Conservation (phyloP, 2,329 filamentous ascomycete species). For the Fusarium citri region DNA sequence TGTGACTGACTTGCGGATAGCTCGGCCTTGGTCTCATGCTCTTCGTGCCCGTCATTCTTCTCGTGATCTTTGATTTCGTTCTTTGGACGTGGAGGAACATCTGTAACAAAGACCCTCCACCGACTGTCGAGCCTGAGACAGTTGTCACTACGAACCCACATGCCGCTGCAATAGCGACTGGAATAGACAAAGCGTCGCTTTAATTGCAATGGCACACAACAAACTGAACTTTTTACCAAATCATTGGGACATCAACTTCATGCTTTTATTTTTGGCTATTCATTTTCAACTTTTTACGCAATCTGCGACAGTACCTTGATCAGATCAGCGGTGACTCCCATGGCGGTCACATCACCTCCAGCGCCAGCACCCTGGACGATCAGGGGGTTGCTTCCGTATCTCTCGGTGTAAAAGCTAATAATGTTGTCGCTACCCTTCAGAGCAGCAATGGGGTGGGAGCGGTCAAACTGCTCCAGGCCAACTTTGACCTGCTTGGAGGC, state of each 20-base stretch:
- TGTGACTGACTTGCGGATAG: constrained; percentile 47
- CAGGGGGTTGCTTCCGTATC: constrained; percentile 90
- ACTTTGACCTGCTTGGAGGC: constrained; percentile 86
- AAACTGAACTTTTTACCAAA: constrained; percentile 1
- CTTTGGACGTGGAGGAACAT: constrained; percentile 65
- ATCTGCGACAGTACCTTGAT: constrained; percentile 87
- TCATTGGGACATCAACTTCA: constrained; percentile 9
- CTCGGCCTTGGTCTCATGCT: constrained; percentile 59
- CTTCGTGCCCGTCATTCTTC: constrained; percentile 58
- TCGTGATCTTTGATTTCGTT: constrained; percentile 63
- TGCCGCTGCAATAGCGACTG: constrained; percentile 41
- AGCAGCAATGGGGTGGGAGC: constrained; percentile 89
- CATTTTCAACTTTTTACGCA: constrained; percentile 51
- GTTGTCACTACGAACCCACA: constrained; percentile 34
- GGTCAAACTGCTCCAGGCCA: constrained; percentile 88
- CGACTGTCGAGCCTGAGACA: constrained; percentile 28
- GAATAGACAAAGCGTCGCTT: constrained; percentile 39
- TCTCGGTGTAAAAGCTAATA: constrained; percentile 97
- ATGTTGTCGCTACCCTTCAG: constrained; percentile 99
- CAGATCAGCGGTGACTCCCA: constrained; percentile 95
- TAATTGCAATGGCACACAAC: constrained; percentile 21
- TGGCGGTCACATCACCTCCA: constrained; percentile 94
- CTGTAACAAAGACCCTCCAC: constrained; percentile 36
- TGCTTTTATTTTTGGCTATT: constrained; percentile 37
- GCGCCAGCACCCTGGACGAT: constrained; percentile 96